Percentiles rank a stretch among this genome's conserved stretches.
Evolutionary conservation across 1,139 yeast species (phyloP).

Genomic region (Keqinozyma sinolaborantium): DNA sequence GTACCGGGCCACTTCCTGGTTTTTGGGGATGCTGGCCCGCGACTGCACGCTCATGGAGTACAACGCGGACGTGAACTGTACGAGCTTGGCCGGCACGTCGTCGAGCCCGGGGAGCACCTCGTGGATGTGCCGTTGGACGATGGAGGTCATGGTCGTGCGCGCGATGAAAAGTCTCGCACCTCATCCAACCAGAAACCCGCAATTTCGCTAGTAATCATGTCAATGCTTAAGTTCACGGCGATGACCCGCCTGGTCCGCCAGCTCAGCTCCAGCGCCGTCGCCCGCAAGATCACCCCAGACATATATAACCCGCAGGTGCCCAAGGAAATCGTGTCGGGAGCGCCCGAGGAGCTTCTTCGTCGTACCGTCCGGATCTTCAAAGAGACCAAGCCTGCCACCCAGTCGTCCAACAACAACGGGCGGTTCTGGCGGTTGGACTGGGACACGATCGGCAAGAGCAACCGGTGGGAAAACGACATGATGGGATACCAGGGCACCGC

Average conservation of each 20-base stretch:
- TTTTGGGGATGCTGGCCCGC: slow-evolving; percentile 42
- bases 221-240: too few species aligned
- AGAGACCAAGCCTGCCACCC: slow-evolving; percentile 80
- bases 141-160: slow-evolving; percentile 15
- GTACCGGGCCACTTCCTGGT: slow-evolving; percentile 59
- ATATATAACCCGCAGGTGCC: slow-evolving; percentile 21
- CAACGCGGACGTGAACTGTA: slow-evolving; percentile 46
- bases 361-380: slow-evolving; percentile 76
- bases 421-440: slow-evolving; percentile 76
- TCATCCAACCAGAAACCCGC: slow-evolving; percentile 20
- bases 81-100: slow-evolving; percentile 44
- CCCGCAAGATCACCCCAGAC: slow-evolving; percentile 16
- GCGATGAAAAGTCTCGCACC: too few species aligned
- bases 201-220: too few species aligned
- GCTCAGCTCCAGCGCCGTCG: slow-evolving; percentile 10
- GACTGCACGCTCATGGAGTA: slow-evolving; percentile 51
- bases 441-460: slow-evolving; percentile 75
- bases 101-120: slow-evolving; percentile 51
- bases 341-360: slow-evolving; percentile 65
- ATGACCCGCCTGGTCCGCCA: too few species aligned
- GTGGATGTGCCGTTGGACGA: slow-evolving; percentile 28
- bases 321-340: slow-evolving; percentile 75
- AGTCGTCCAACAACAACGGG: slow-evolving; percentile 60
- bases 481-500: slow-evolving; percentile 83
- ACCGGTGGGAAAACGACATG: slow-evolving; percentile 87